A percentile compares a stretch with the other conserved stretches of the same genome.
Evolutionary conservation across 176 grass and related monocot genomes (phyloP).

Genomic region (Avena insularis): DNA sequence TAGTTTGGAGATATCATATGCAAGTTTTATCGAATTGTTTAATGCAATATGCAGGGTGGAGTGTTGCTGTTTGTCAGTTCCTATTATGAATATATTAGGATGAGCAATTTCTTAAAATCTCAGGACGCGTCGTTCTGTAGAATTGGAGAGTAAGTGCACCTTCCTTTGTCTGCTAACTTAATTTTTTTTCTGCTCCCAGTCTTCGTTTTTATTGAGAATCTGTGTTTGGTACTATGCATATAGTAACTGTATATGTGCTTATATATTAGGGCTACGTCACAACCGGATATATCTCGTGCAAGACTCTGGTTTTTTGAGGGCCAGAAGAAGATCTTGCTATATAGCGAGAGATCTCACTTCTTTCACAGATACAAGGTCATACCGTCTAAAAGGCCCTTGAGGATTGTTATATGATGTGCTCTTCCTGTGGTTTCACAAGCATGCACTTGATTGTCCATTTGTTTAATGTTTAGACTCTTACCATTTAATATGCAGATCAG

Average conservation of each 20-base stretch:
- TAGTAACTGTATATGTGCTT: conserved; percentile 39
- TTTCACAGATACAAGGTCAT: conserved; percentile 94
- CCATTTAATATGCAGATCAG: conserved; percentile 70
- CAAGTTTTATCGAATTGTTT: conserved; percentile 33
- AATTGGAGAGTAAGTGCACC: conserved; percentile 83
- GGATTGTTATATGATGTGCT: not conserved
- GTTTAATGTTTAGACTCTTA: not conserved
- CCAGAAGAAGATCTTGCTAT: conserved; percentile 90
- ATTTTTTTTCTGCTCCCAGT: conserved; percentile 12
- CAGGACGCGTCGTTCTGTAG: conserved; percentile 89
- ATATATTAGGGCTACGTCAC: conserved; percentile 68
- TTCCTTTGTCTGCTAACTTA: conserved; percentile 28
- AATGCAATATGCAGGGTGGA: conserved; percentile 68
- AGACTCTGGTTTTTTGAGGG: conserved; percentile 95
- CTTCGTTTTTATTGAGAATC: not conserved
- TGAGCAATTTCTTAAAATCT: conserved; percentile 79
- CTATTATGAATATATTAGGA: conserved; percentile 85
- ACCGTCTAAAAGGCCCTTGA: not conserved
- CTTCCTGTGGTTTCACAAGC: not conserved
- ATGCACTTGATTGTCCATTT: not conserved
- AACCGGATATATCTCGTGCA: conserved; percentile 90
- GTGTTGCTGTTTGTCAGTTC: conserved; percentile 86
- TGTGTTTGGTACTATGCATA: conserved; percentile 28
- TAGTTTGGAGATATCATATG: conserved; percentile 29
- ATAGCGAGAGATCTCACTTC: conserved; percentile 98